Evolutionary conservation across 805 yeast species (phyloP).

Genomic region (Clavispora santaluciae): DNA sequence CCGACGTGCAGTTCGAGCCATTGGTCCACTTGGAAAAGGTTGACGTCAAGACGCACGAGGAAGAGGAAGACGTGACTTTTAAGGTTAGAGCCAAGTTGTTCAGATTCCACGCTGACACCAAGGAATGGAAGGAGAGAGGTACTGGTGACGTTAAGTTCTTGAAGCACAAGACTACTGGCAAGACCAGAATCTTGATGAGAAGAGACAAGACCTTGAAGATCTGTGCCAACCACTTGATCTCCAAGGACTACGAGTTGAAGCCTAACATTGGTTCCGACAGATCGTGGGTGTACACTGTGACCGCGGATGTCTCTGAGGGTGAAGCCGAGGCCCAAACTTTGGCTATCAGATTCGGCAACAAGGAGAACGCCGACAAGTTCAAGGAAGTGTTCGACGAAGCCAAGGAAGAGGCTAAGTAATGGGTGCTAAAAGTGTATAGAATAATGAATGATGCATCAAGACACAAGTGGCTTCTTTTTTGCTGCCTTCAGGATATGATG

Average conservation of each 20-base stretch:
- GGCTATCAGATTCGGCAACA: slow-evolving; percentile 91
- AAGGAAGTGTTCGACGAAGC: slow-evolving; percentile 89
- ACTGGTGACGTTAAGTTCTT: slow-evolving; percentile 97
- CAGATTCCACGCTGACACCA: slow-evolving; percentile 76
- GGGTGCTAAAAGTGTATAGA: slow-evolving; percentile 2
- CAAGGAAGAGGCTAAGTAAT: slow-evolving; percentile 33
- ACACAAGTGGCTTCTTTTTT: no score
- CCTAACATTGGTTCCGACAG: slow-evolving; percentile 96
- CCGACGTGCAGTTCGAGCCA: slow-evolving; percentile 94
- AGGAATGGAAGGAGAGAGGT: slow-evolving; percentile 99
- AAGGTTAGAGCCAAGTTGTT: slow-evolving; percentile 94
- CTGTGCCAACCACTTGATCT: slow-evolving; percentile 92
- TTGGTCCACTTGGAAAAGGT: slow-evolving; percentile 92
- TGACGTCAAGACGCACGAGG: slow-evolving; percentile 94
- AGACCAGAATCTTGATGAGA: slow-evolving; percentile 94
- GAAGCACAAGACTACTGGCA: slow-evolving; percentile 76
- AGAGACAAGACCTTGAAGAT: slow-evolving; percentile 97
- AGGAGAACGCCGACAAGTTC: slow-evolving; percentile 92
- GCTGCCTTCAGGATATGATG: no score
- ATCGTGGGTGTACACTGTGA: slow-evolving; percentile 95
- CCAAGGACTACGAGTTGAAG: slow-evolving; percentile 75
- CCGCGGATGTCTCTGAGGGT: slow-evolving; percentile 94
- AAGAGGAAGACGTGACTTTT: slow-evolving; percentile 74
- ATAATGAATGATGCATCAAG: neutral
- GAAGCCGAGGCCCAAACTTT: slow-evolving; percentile 93